Evolutionary conservation across 306 rosid species (phyloP).

Genomic region (Vachellia pachyceras): DNA sequence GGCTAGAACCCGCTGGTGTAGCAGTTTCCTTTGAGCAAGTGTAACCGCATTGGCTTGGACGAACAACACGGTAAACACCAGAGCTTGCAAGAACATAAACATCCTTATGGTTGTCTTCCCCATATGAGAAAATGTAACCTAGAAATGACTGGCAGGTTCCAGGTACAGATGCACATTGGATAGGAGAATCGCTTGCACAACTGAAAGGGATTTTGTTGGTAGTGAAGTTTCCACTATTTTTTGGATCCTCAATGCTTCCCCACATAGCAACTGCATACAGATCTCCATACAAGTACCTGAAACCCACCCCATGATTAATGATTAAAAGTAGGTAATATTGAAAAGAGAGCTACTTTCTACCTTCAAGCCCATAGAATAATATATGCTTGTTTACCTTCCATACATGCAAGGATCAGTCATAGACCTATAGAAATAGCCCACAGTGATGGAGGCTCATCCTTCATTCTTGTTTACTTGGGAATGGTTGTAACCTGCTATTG

Average conservation of each 20-base stretch:
- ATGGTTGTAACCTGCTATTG: conserved; percentile 83
- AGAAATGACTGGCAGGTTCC: conserved; percentile 65
- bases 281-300: conserved; percentile 85
- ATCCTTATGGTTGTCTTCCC: conserved; percentile 83
- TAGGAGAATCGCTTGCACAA: conserved; percentile 74
- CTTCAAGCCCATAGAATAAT: not conserved
- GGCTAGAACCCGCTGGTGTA: conserved; percentile 40
- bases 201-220: conserved; percentile 62
- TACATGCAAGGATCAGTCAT: conserved; percentile 87
- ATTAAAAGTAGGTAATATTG: conserved; percentile 19
- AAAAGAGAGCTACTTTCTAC: not conserved
- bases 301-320: conserved; percentile 28
- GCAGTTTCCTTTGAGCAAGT: conserved; percentile 61
- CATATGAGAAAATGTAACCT: conserved; percentile 76
- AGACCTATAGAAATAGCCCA: conserved; percentile 90
- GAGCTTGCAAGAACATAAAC: conserved; percentile 64
- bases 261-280: conserved; percentile 76
- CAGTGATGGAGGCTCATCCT: conserved; percentile 86
- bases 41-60: conserved; percentile 75
- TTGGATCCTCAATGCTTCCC: conserved; percentile 73
- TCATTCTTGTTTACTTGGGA: conserved; percentile 68
- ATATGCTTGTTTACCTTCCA: conserved; percentile 65
- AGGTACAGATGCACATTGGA: conserved; percentile 57
- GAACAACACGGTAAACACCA: conserved; percentile 80
- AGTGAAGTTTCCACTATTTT: conserved; percentile 79